A percentile compares a stretch with the other conserved stretches of the same genome.
Evolutionary conservation across 73 alveolate species (phyloP).

Genomic region (Blepharisma stoltei): DNA sequence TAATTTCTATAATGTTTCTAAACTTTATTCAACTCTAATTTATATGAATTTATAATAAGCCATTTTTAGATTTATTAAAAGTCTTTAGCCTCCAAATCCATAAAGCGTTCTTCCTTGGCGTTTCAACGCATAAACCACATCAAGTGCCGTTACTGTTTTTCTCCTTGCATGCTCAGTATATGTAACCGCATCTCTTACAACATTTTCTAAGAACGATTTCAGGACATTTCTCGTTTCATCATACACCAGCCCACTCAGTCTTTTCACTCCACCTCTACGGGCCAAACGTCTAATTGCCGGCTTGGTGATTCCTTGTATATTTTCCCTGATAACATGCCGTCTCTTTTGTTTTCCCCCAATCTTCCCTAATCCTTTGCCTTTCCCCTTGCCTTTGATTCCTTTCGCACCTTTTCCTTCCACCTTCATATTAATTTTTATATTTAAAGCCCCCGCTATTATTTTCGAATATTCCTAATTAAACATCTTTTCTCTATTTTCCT

Average conservation of each 20-base stretch:
- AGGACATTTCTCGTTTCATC: slow-evolving; percentile 45
- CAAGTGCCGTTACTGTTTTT: slow-evolving; percentile 49
- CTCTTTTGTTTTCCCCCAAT: slow-evolving; percentile 39
- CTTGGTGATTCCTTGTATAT: slow-evolving; percentile 38
- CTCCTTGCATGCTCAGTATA: slow-evolving; percentile 55
- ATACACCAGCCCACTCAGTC: slow-evolving; percentile 36
- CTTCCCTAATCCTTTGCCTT: slow-evolving; percentile 22
- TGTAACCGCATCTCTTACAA: slow-evolving; percentile 45
- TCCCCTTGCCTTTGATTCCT: too few species aligned
- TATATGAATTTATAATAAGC: too few species aligned
- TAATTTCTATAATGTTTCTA: too few species aligned
- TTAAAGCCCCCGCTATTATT: background rate
- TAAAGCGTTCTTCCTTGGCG: slow-evolving; percentile 48
- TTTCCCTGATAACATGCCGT: slow-evolving; percentile 34
- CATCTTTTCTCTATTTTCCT: background rate
- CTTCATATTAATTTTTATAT: too few species aligned
- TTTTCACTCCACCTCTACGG: slow-evolving; percentile 52
- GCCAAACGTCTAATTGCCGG: slow-evolving; percentile 53
- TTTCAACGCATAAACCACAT: slow-evolving; percentile 46
- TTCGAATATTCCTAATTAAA: background rate
- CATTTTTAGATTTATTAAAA: too few species aligned
- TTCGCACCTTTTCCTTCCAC: too few species aligned
- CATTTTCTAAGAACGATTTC: slow-evolving; percentile 41
- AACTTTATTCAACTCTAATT: too few species aligned
- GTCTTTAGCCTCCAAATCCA: slow-evolving; percentile 44